Evolutionary conservation across 2,329 filamentous ascomycete genomes (phyloP).

Genomic region (Trichoderma sp.): DNA sequence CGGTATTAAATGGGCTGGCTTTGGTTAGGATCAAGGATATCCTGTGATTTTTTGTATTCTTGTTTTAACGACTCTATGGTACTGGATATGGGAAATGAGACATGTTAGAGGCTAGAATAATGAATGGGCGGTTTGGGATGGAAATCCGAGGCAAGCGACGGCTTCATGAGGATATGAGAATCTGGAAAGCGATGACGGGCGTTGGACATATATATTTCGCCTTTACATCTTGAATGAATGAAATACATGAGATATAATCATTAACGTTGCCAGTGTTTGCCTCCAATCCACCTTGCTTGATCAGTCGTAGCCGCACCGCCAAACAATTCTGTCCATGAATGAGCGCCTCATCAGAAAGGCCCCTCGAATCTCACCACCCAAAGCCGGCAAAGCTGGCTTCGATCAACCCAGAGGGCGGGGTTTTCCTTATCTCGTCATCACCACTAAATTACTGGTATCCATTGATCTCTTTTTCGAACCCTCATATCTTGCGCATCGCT

Average conservation of each 20-base stretch:
- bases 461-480: background rate
- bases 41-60: background rate
- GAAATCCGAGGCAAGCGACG: background rate
- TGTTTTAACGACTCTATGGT: background rate
- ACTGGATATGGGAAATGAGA: background rate
- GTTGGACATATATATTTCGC: background rate
- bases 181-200: background rate
- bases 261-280: background rate
- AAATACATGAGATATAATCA: no score
- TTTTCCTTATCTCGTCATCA: background rate
- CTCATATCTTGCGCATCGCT: background rate
- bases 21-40: background rate
- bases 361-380: background rate
- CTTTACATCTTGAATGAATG: background rate
- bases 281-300: background rate
- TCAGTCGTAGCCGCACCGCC: background rate
- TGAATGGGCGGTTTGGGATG: background rate
- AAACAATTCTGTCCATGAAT: background rate
- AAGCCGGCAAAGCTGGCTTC: background rate
- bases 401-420: background rate
- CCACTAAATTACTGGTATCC: background rate
- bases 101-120: background rate
- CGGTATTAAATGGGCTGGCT: conserved; percentile 28
- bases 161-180: background rate
- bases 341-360: background rate